phyloP scores from a whole-genome alignment of 1,139 yeast genomes.

The Hyphopichia burtonii region DNA sequence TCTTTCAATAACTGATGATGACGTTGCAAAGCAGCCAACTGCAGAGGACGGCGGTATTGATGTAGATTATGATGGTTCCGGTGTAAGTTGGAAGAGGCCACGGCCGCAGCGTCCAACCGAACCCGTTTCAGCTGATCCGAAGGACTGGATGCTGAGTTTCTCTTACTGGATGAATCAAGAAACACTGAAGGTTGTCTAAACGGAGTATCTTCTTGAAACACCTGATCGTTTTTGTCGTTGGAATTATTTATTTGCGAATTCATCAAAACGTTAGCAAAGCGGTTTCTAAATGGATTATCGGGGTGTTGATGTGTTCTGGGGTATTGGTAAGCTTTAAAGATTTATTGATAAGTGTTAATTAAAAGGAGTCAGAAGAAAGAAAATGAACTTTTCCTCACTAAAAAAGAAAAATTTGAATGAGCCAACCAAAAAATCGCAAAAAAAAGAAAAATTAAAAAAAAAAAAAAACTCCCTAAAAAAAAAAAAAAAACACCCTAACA shows the following conservation, averaged over 20 bases:
- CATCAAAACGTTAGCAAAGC: no score
- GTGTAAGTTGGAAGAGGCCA: constrained; percentile 6
- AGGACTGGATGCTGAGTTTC: not conserved
- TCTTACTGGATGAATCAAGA: constrained; percentile 17
- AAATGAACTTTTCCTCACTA: not conserved
- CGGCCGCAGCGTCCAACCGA: constrained; percentile 9
- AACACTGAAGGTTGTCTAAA: constrained; percentile 28
- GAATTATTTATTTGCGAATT: constrained; percentile 18
- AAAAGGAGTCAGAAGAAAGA: not conserved
- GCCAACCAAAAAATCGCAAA: no score
- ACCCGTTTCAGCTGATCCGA: constrained; percentile 11
- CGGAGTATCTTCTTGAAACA: constrained; percentile 26
- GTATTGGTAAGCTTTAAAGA: no score
- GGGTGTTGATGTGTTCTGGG: no score
- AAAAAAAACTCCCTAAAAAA: no score
- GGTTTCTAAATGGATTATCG: no score
- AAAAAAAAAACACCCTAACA: not conserved
- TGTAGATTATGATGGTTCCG: not conserved
- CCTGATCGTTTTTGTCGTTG: constrained; percentile 24
- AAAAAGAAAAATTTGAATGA: no score
- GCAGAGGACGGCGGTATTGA: constrained; percentile 6
- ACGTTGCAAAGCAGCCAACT: constrained; percentile 1
- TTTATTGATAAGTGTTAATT: not conserved
- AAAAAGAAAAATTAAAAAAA: no score
- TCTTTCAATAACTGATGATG: not conserved